phyloP scores from a whole-genome alignment of 441 rosid species.

The Biscutella laevigata region DNA sequence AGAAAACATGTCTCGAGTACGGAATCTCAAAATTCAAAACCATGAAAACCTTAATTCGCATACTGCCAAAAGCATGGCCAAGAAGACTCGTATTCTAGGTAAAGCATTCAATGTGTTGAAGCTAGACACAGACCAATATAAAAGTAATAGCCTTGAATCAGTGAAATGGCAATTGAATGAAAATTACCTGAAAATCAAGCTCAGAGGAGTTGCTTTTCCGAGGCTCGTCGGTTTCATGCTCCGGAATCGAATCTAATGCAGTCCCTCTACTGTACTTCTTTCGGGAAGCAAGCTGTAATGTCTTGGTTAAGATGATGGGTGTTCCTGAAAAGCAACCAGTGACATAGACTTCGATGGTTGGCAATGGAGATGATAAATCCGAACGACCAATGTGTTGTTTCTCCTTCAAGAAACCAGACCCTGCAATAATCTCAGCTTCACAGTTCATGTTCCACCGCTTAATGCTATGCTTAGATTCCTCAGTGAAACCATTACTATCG shows the following conservation, averaged over 20 bases:
- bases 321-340: slow-evolving; percentile 53
- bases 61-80: slow-evolving; percentile 7
- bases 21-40: slow-evolving; percentile 15
- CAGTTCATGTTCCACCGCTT: slow-evolving; percentile 41
- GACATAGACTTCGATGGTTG: slow-evolving; percentile 53
- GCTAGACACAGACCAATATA: not conserved
- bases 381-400: slow-evolving; percentile 30
- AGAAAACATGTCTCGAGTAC: slow-evolving; percentile 11
- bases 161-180: not conserved
- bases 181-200: slow-evolving; percentile 43
- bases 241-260: slow-evolving; percentile 50
- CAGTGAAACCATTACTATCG: slow-evolving; percentile 29
- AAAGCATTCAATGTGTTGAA: slow-evolving; percentile 10
- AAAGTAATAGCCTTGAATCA: slow-evolving; percentile 11
- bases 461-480: slow-evolving; percentile 30
- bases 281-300: slow-evolving; percentile 37
- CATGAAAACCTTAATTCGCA: slow-evolving; percentile 12
- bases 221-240: slow-evolving; percentile 34
- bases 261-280: slow-evolving; percentile 34
- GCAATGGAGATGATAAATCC: slow-evolving; percentile 34
- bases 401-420: slow-evolving; percentile 39
- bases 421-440: slow-evolving; percentile 35
- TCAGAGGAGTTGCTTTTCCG: slow-evolving; percentile 25
- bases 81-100: not conserved
- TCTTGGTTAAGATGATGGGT: slow-evolving; percentile 55